Conservation (phyloP, 768 basidiomycete genomes). For the Lactifluus hygrophoroides region DNA sequence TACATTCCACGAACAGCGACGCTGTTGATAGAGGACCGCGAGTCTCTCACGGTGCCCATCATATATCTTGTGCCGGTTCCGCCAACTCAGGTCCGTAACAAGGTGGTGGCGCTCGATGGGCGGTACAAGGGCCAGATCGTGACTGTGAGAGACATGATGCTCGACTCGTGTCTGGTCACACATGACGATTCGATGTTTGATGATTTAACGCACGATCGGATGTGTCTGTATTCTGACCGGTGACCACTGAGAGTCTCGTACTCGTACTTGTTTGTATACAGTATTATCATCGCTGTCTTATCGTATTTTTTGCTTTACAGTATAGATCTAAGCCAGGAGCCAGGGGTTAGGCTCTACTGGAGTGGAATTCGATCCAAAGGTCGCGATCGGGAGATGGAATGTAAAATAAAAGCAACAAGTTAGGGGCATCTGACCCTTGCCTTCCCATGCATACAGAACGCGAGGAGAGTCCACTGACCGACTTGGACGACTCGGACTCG, state of each 20-base stretch:
- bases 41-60: slow-evolving; percentile 33
- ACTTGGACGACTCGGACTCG: slow-evolving; percentile 15
- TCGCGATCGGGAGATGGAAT: neutral
- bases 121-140: slow-evolving; percentile 30
- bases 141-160: slow-evolving; percentile 16
- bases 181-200: slow-evolving; percentile 18
- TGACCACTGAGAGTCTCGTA: too few species aligned
- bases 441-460: too few species aligned
- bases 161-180: slow-evolving; percentile 15
- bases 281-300: neutral
- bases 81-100: slow-evolving; percentile 35
- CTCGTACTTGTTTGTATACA: too few species aligned
- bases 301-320: neutral
- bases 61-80: slow-evolving; percentile 35
- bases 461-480: slow-evolving; percentile 21
- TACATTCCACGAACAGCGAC: slow-evolving; percentile 25
- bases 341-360: neutral
- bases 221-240: slow-evolving; percentile 12
- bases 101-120: slow-evolving; percentile 44
- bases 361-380: neutral
- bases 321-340: neutral
- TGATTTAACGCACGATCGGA: slow-evolving; percentile 17
- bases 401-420: too few species aligned
- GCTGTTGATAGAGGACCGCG: slow-evolving; percentile 28
- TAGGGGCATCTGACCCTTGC: too few species aligned